Percentiles rank a stretch among this genome's conserved stretches.
Conservation (phyloP, 2,329 filamentous ascomycete genomes). For the Amphichorda felina region DNA sequence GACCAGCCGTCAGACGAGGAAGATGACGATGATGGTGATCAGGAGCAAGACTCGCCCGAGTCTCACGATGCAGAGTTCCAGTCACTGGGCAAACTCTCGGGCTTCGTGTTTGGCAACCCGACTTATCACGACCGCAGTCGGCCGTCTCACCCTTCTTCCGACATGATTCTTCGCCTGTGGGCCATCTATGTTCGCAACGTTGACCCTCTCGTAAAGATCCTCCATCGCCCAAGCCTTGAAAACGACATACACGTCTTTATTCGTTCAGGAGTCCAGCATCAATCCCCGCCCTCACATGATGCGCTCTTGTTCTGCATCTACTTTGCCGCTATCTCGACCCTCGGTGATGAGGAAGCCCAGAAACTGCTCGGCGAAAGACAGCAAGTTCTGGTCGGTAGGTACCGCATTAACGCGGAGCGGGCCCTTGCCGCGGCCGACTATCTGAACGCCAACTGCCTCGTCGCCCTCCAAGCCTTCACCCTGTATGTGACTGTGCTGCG, state of each 20-base stretch:
- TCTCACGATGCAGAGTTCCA: slow-evolving; percentile 10
- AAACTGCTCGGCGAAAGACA: slow-evolving; percentile 20
- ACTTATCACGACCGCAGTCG: slow-evolving; percentile 9
- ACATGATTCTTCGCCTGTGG: slow-evolving; percentile 23
- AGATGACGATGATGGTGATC: slow-evolving; percentile 16
- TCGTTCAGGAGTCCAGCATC: slow-evolving; percentile 6
- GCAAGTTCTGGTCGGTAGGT: slow-evolving; percentile 16
- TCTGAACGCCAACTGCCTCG: slow-evolving; percentile 25
- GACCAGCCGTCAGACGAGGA: slow-evolving; percentile 27
- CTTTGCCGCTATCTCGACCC: slow-evolving; percentile 24
- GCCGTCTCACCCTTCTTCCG: slow-evolving; percentile 20
- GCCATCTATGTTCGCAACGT: slow-evolving; percentile 25
- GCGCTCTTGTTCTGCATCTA: slow-evolving; percentile 31
- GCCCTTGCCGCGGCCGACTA: slow-evolving; percentile 29
- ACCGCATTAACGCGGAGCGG: slow-evolving; percentile 21
- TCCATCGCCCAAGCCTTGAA: slow-evolving; percentile 27
- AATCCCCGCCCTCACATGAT: slow-evolving; percentile 12
- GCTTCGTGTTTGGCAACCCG: slow-evolving; percentile 13
- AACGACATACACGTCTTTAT: slow-evolving; percentile 14
- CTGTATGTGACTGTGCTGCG: slow-evolving; percentile 29
- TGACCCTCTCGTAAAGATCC: slow-evolving; percentile 29
- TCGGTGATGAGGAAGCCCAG: slow-evolving; percentile 17
- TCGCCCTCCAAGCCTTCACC: slow-evolving; percentile 26
- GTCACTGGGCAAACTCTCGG: slow-evolving; percentile 12
- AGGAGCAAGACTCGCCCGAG: slow-evolving; percentile 18